Base-by-base conservation (phyloP, 2,329 filamentous ascomycete genomes). In the Aspergillus cejpii region DNA sequence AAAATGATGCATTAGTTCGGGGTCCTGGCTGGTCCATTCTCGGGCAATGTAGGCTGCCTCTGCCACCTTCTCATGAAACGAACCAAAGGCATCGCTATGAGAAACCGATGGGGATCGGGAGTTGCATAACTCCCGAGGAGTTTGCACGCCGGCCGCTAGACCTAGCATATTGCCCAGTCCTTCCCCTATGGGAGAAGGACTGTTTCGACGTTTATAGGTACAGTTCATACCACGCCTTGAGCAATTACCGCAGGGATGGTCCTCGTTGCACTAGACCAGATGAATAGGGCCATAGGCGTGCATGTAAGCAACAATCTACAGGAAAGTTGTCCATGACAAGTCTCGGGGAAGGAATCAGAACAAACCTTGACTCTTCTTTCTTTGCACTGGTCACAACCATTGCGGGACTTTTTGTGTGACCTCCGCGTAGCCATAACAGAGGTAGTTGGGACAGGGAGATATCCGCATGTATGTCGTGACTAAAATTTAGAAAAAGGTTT, bases 1-100 rank as follows among this genome's bases (percentile, higher is more conserved):
- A 45, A 42, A n/a, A 52, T 41, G 29, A 47, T 12, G 31, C 49
- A 51, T 8, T 51, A 49, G 6, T 45, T 39, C 26, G 8, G 26
- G 11, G 26, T 28, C 26, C 26, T 28, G 26, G 26, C 26, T n/a
- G 26, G 26, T 28, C 26, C 26, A 28, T 28, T 28, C 26, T 11
- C n/a, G 26, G 8, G 26, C 11, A 11, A 28, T 11, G 11, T 28
- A 28, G 26, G 26, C 26, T n/a, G 26, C 26, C 26, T 28, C 26
- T 28, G 26, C 26, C n/a, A 28, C 26, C 26, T 12, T 28, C 26
- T 28, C 26, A 11, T n/a, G 26, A n/a, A 28, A 28, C 26, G 26
- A 28, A 28, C 26, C 11, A 11, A 28, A 28, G 26, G 26, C 10
- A 28, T 28, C 26, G 11, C 26, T 12, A 28, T 28, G 8, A 4